phyloP scores from a whole-genome alignment of 257 asterid genomes.

The Haberlea rhodopensis region DNA sequence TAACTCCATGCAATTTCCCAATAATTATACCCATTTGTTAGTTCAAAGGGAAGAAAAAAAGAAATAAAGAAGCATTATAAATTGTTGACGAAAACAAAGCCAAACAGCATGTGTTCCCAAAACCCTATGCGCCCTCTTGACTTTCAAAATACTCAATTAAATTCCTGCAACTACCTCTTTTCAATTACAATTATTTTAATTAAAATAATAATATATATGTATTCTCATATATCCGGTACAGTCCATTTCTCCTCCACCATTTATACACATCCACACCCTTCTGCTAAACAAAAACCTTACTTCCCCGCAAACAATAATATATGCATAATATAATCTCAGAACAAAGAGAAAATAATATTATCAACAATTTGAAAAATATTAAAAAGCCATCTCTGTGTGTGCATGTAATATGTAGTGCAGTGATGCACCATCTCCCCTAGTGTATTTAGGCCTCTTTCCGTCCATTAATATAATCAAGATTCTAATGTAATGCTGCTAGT shows the following conservation, averaged over 20 bases:
- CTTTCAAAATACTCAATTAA: constrained; percentile 45
- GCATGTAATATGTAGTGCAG: constrained; percentile 16
- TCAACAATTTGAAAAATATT: too few species aligned
- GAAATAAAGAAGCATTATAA: too few species aligned
- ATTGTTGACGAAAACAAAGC: neutral
- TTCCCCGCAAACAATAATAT: constrained; percentile 17
- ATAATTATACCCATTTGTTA: too few species aligned
- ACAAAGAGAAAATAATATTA: constrained; percentile 51
- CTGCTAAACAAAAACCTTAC: constrained; percentile 13
- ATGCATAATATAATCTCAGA: constrained; percentile 23
- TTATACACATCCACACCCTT: constrained; percentile 36
- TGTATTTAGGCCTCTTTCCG: constrained; percentile 58
- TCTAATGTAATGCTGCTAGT: constrained; percentile 58
- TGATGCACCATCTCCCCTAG: constrained; percentile 29
- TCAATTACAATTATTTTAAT: constrained; percentile 40
- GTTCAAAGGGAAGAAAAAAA: too few species aligned
- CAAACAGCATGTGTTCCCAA: constrained; percentile 36
- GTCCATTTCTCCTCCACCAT: constrained; percentile 37
- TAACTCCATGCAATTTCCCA: too few species aligned
- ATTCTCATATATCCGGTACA: constrained; percentile 26
- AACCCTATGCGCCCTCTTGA: constrained; percentile 45
- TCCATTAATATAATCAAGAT: constrained; percentile 39
- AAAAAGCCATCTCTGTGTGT: constrained; percentile 19
- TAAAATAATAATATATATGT: constrained; percentile 29
- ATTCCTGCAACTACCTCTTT: constrained; percentile 46